Conservation (phyloP, 441 rosid species). For the Gossypium gossypioides region DNA sequence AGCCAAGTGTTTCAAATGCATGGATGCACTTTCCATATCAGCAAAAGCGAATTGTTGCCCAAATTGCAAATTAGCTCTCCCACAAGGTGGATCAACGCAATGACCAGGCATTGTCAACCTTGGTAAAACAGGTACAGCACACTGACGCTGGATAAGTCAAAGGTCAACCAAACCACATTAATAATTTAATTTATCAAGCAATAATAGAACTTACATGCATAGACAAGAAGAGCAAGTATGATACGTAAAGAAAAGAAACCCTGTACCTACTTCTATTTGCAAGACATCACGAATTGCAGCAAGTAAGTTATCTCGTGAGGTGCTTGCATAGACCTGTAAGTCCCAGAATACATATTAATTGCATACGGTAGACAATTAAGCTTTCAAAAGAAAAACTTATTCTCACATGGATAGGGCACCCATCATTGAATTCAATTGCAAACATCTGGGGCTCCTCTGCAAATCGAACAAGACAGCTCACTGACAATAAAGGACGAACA, state of each 20-base stretch:
- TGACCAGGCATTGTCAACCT: conserved; percentile 99
- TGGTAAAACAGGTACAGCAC: conserved; percentile 78
- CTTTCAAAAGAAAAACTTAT: conserved; percentile 14
- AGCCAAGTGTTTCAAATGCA: conserved; percentile 94
- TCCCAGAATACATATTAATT: conserved; percentile 27
- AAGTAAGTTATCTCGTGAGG: conserved; percentile 93
- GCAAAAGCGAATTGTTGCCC: conserved; percentile 45
- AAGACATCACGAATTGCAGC: conserved; percentile 89
- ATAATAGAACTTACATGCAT: not conserved
- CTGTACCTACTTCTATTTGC: conserved; percentile 85
- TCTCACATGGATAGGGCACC: conserved; percentile 94
- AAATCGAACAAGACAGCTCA: conserved; percentile 88
- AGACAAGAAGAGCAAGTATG: not conserved
- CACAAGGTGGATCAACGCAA: conserved; percentile 94
- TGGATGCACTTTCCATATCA: conserved; percentile 64
- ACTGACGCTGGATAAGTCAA: conserved; percentile 58
- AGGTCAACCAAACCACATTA: conserved; percentile 12
- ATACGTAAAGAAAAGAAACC: conserved; percentile 3
- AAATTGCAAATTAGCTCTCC: conserved; percentile 58
- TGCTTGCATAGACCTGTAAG: conserved; percentile 82
- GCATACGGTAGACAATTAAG: conserved; percentile 9
- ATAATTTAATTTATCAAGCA: conserved; percentile 2
- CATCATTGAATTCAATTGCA: conserved; percentile 93
- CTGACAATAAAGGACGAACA: conserved; percentile 84
- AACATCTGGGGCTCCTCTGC: conserved; percentile 99